Evolutionary conservation across 169 alveolate species (phyloP).

Genomic region (Sarcocystis neurona): DNA sequence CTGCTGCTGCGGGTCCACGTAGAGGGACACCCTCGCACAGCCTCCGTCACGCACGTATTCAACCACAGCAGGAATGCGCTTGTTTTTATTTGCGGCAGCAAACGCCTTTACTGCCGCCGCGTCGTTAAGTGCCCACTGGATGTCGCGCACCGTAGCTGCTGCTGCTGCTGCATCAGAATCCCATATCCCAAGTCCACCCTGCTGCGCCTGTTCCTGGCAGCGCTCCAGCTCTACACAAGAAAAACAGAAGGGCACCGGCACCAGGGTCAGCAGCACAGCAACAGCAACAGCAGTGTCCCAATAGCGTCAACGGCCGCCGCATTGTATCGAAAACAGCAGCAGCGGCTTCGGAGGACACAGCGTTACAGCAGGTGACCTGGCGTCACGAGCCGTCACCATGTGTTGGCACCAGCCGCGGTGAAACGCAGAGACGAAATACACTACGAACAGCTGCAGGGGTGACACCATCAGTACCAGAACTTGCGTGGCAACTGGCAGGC

Average conservation of each 20-base stretch:
- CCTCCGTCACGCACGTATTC: constrained; percentile 60
- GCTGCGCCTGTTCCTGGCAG: constrained; percentile 43
- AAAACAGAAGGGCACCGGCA: neutral
- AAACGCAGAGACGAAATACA: too few relatives aligned
- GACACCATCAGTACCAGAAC: too few relatives aligned
- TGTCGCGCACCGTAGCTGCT: constrained; percentile 28
- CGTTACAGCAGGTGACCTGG: too few relatives aligned
- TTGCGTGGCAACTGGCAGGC: too few relatives aligned
- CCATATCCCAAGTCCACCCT: constrained; percentile 39
- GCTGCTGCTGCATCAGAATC: neutral
- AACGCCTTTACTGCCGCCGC: constrained; percentile 32
- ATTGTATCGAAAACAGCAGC: neutral
- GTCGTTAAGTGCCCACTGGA: constrained; percentile 39
- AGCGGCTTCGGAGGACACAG: too few relatives aligned
- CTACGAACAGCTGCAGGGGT: too few relatives aligned
- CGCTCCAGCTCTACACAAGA: constrained; percentile 22
- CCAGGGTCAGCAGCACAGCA: neutral
- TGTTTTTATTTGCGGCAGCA: constrained; percentile 7
- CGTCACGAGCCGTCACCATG: too few relatives aligned
- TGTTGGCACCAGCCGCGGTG: too few relatives aligned
- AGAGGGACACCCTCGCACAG: constrained; percentile 11
- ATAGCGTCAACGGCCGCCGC: neutral
- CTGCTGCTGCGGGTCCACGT: neutral
- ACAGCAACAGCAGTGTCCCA: neutral
- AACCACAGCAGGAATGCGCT: constrained; percentile 46